Evolutionary conservation across 371 early-diverging fungal genomes (phyloP).

Genomic region (Mucor indicus): DNA sequence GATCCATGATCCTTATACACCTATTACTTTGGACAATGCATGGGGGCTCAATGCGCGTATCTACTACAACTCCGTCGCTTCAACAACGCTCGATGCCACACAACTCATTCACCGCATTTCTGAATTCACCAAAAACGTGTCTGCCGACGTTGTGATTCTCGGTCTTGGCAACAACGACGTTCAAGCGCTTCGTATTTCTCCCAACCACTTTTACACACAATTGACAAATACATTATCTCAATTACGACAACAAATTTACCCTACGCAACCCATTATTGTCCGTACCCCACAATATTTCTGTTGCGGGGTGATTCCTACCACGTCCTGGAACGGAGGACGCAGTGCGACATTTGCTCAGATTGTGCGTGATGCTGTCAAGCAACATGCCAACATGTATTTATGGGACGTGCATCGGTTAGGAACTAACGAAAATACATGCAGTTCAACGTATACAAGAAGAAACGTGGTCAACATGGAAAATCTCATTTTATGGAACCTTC

Average conservation of each 20-base stretch:
- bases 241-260: slow-evolving; percentile 23
- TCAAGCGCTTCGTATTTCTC: slow-evolving; percentile 16
- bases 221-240: slow-evolving; percentile 18
- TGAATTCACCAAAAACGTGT: background rate
- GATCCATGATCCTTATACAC: slow-evolving; percentile 26
- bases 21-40: slow-evolving; percentile 26
- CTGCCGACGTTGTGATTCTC: slow-evolving; percentile 37
- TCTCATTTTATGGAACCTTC: slow-evolving; percentile 29
- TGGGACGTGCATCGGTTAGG: slow-evolving; percentile 43
- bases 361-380: slow-evolving; percentile 20
- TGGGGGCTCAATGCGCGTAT: slow-evolving; percentile 30
- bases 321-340: slow-evolving; percentile 41
- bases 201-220: slow-evolving; percentile 17
- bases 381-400: slow-evolving; percentile 13
- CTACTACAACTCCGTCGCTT: slow-evolving; percentile 23
- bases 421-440: slow-evolving; percentile 27
- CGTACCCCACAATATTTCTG: slow-evolving; percentile 39
- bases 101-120: too few relatives aligned
- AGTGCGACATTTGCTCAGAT: slow-evolving; percentile 30
- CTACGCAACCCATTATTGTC: slow-evolving; percentile 31
- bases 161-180: slow-evolving; percentile 38
- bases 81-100: background rate
- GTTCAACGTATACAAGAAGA: slow-evolving; percentile 26
- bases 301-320: slow-evolving; percentile 21
- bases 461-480: slow-evolving; percentile 41